Evolutionary conservation across 2,329 filamentous ascomycete species (phyloP), one percentile per base, ranked within the genome.

Genomic region (Tolypocladium nubicola): DNA sequence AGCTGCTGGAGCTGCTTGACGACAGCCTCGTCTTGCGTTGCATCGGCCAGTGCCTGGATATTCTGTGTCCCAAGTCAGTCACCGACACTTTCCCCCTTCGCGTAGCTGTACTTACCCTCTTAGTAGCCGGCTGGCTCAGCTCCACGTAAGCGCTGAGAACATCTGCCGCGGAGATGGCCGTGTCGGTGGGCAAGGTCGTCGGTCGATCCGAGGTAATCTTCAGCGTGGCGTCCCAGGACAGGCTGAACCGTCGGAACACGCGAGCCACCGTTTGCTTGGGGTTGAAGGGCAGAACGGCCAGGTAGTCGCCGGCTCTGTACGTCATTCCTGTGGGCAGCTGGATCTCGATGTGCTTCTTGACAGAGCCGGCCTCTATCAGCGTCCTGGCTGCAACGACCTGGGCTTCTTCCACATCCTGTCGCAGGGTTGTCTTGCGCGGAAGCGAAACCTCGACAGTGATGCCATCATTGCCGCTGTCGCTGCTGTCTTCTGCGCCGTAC

Each of bases 281-380:
- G 67, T 93, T 93, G 37, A 89, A 71, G 0, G 89, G 89, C 1
- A 91, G 74, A 2, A 91, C 76, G 0, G 87, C 86, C 0, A 93
- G 78, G 67, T 94, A 93, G 66, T 93, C 89, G 16, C 89, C 89
- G 2, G 86, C 81, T 43, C 80, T 78, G 70, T 92, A 93, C 0
- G 77, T 79, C 75, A 83, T 77, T 54, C 79, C 81, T 0, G 76
- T 79, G 0, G 89, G 88, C 1, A 93, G 76, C 59, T 83, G 80
- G 39, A 91, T 82, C 61, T 84, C 83, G 23, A 90, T 79, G 60
- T 86, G 79, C 30, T 81, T 80, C 74, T 90, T 90, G 41, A 74
- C 73, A 0, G 81, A 74, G 33, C 75, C 77, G 0, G 73, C 76
- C 1, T 74, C 71, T 0, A 77, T 83, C 39, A 89, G 72, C 0